Conservation (phyloP, 768 basidiomycete species). For the Leucogyrophana mollusca region DNA sequence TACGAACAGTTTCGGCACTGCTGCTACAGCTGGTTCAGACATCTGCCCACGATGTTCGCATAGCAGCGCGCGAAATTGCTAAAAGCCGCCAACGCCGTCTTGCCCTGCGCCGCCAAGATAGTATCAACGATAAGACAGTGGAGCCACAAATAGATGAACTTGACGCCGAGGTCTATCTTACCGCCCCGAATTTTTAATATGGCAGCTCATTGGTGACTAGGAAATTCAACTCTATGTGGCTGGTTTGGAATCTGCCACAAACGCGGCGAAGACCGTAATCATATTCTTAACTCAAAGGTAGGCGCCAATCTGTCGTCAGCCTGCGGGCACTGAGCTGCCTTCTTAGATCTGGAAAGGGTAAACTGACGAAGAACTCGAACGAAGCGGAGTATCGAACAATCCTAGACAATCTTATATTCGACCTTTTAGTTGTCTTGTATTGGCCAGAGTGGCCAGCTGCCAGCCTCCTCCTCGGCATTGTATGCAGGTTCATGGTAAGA, state of each 20-base stretch:
- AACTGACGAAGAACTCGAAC: slow-evolving; percentile 85
- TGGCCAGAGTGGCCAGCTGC: slow-evolving; percentile 99
- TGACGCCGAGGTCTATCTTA: slow-evolving; percentile 53
- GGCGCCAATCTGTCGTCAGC: not conserved
- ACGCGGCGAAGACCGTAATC: slow-evolving; percentile 82
- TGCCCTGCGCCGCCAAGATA: slow-evolving; percentile 65
- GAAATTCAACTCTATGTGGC: slow-evolving; percentile 70
- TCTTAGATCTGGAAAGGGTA: slow-evolving; percentile 78
- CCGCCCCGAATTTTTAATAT: not conserved
- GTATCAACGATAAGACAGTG: slow-evolving; percentile 46
- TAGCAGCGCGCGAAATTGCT: slow-evolving; percentile 61
- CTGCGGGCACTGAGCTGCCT: not conserved
- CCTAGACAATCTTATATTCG: slow-evolving; percentile 87
- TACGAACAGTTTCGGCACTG: slow-evolving; percentile 91
- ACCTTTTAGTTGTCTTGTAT: slow-evolving; percentile 83
- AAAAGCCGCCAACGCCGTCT: slow-evolving; percentile 61
- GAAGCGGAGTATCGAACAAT: slow-evolving; percentile 94
- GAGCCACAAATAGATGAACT: slow-evolving; percentile 65
- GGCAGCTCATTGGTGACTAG: slow-evolving; percentile 27
- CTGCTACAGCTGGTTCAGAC: slow-evolving; percentile 96
- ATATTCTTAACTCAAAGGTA: slow-evolving; percentile 71
- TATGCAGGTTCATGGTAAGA: slow-evolving; percentile 82
- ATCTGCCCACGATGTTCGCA: slow-evolving; percentile 82
- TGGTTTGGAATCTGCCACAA: slow-evolving; percentile 79
- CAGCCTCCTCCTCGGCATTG: slow-evolving; percentile 72